Evolutionary conservation across 1,139 yeast genomes (phyloP).

Genomic region (Hemisphaericaspora subhashii): DNA sequence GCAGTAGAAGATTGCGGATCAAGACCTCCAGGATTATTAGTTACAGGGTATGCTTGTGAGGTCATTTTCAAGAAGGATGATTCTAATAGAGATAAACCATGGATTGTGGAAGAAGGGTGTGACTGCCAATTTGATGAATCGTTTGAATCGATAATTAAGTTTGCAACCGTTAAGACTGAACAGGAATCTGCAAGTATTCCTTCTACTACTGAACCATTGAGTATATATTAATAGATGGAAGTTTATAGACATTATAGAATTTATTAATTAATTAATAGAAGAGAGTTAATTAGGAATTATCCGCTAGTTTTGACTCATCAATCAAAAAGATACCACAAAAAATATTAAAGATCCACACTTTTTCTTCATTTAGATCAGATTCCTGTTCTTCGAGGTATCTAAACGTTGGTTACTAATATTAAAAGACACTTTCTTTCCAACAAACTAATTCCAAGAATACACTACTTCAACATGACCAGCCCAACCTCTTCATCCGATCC

Average conservation of each 20-base stretch:
- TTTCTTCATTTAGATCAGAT: too few relatives aligned
- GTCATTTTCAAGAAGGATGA: slow-evolving; percentile 42
- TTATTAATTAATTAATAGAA: too few relatives aligned
- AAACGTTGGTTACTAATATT: too few relatives aligned
- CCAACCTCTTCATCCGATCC: slow-evolving; percentile 10
- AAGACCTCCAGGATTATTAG: slow-evolving; percentile 89
- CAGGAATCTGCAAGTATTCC: neutral
- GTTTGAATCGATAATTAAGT: slow-evolving; percentile 7
- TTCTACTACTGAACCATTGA: neutral
- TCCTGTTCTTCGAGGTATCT: too few relatives aligned
- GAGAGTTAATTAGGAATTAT: neutral
- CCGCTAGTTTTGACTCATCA: too few relatives aligned
- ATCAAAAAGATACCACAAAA: too few relatives aligned
- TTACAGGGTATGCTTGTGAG: slow-evolving; percentile 79
- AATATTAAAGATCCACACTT: too few relatives aligned
- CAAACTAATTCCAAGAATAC: too few relatives aligned
- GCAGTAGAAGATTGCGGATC: slow-evolving; percentile 84
- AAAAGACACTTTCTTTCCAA: too few relatives aligned
- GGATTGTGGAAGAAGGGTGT: slow-evolving; percentile 64
- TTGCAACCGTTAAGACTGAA: neutral
- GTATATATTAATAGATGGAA: neutral
- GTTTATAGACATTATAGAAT: slow-evolving; percentile 1
- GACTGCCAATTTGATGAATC: slow-evolving; percentile 10
- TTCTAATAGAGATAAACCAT: slow-evolving; percentile 15
- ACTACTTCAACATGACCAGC: neutral